Evolutionary conservation across 2,329 filamentous ascomycete species (phyloP), one percentile per base, ranked within the genome.

Genomic region (Parasarocladium wereldwijsianum): DNA sequence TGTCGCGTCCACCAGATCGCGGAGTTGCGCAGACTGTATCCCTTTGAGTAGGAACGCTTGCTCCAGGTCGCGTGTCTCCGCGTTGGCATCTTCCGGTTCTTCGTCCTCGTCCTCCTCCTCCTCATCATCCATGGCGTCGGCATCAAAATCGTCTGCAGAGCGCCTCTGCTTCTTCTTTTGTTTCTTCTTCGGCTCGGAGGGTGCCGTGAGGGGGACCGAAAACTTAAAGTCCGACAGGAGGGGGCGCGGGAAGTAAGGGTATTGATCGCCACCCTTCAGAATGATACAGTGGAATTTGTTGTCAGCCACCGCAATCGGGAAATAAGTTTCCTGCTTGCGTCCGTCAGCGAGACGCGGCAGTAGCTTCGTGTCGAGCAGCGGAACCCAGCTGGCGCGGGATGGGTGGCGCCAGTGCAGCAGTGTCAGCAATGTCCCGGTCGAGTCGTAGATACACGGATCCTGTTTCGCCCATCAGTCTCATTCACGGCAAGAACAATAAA

Each of bases 241-340:
- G 3, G 84, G 86, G 8, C 81, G 76, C 8, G 84, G 90, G 57
- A 87, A 96, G 58, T 90, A 94, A 1, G 87, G 86, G 46, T 94
- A 83, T 46, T 78, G 71, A 48, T 98, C 90, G 20, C 80, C 81
- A 38, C 90, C 90, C 57, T 98, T 98, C 47, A 98, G 75, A 43
- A 98, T 96, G 55, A 98, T 94, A 58, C 92, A 98, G 63, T 96
- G 87, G 54, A 98, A 98, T 46, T 80, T 87, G 45, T 80, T 69
- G 43, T 86, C 75, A 3, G 87, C 84, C 1, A 96, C 86, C 1
- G 90, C 90, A 18, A 98, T 83, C 2, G 90, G 90, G 70, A 86
- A 98, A 60, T 98, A 98, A 0, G 66, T 71, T 55, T 98, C 90
- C 39, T 79, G 70, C 52, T 93, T 94, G 34, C 77, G 76, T 16